Conservation (phyloP, 2,329 filamentous ascomycete species). For the Colletotrichum magnum region DNA sequence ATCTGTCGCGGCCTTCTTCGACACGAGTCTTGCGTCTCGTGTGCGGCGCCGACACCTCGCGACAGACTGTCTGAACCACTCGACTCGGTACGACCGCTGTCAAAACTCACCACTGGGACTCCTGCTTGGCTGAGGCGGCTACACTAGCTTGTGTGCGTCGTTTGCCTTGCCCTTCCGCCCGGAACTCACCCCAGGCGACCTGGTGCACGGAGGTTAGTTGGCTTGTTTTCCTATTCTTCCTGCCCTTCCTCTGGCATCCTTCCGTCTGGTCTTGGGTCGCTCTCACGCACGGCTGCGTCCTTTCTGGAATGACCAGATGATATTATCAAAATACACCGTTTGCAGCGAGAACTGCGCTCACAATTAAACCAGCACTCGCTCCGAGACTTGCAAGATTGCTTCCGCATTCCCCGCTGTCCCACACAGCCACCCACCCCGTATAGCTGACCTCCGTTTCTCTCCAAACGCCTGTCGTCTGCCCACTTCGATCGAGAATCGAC, state of each 20-base stretch:
- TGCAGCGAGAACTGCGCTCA: constrained; percentile 27
- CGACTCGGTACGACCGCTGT: constrained; percentile 6
- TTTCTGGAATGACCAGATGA: constrained; percentile 28
- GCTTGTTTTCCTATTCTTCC: constrained; percentile 13
- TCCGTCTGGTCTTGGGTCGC: constrained; percentile 7
- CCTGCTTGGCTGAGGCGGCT: constrained; percentile 10
- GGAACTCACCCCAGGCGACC: constrained; percentile 27
- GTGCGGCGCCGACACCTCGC: neutral
- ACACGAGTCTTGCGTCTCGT: neutral
- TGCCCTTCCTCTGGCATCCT: constrained; percentile 12
- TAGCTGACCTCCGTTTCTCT: constrained; percentile 2
- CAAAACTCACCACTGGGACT: constrained; percentile 3
- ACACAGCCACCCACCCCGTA: constrained; percentile 8
- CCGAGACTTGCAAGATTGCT: constrained; percentile 35
- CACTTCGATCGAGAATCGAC: neutral
- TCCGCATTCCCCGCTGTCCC: constrained; percentile 22
- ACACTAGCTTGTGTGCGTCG: constrained; percentile 4
- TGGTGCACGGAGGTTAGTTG: constrained; percentile 34
- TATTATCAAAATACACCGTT: neutral
- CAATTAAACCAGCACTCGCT: constrained; percentile 29
- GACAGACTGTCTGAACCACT: neutral
- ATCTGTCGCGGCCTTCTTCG: neutral
- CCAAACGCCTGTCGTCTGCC: constrained; percentile 13
- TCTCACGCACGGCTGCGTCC: constrained; percentile 12
- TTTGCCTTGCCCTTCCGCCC: constrained; percentile 3